Evolutionary conservation across 768 basidiomycete genomes (phyloP).

Genomic region (Coprinopsis marcescibilis): DNA sequence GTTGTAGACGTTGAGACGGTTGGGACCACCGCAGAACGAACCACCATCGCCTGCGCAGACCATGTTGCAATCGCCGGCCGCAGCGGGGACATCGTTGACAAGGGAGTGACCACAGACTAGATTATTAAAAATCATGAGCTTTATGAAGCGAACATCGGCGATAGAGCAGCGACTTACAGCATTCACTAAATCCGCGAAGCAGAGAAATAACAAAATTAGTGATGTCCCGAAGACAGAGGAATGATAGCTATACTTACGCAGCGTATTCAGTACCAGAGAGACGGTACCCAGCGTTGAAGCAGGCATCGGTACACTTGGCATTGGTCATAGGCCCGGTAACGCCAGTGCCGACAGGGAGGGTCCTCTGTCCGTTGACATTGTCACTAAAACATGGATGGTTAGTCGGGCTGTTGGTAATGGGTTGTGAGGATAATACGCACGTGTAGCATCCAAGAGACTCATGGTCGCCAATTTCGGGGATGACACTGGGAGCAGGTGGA

Average conservation of each 20-base stretch:
- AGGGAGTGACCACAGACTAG: slow-evolving; percentile 47
- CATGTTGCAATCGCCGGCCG: slow-evolving; percentile 60
- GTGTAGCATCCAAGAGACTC: slow-evolving; percentile 69
- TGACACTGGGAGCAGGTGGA: slow-evolving; percentile 48
- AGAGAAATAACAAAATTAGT: not conserved
- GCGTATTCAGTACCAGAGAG: slow-evolving; percentile 36
- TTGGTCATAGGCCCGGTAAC: slow-evolving; percentile 44
- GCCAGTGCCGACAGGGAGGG: slow-evolving; percentile 29
- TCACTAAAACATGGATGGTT: slow-evolving; percentile 29
- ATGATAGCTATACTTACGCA: slow-evolving; percentile 20
- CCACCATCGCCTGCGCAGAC: slow-evolving; percentile 54
- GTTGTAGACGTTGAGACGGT: slow-evolving; percentile 62
- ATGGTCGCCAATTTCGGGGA: slow-evolving; percentile 58
- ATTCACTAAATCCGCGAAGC: slow-evolving; percentile 32
- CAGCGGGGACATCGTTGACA: slow-evolving; percentile 41
- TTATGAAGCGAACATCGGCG: not conserved
- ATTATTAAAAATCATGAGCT: slow-evolving; percentile 4
- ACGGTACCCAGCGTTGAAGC: slow-evolving; percentile 45
- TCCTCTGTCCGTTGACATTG: slow-evolving; percentile 35
- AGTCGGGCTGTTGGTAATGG: too few relatives aligned
- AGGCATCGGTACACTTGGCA: slow-evolving; percentile 54
- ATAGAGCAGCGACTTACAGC: slow-evolving; percentile 36
- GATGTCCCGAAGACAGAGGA: not conserved
- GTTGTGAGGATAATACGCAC: slow-evolving; percentile 30
- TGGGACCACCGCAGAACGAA: slow-evolving; percentile 71